Evolutionary conservation across 305 asterid species (phyloP).

Genomic region (Solanum hybrid): DNA sequence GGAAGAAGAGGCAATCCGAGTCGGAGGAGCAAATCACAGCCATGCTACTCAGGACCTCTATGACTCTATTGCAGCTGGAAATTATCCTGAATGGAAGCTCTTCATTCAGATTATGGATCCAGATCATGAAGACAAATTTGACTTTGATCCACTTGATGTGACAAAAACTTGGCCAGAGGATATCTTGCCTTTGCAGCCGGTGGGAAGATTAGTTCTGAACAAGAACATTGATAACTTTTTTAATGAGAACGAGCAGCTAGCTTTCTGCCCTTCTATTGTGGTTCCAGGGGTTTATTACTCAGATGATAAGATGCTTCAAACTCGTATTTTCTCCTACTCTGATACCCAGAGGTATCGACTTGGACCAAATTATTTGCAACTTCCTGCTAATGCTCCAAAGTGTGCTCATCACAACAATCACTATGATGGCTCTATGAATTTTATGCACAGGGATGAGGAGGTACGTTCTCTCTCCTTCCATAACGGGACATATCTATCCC

Average conservation of each 20-base stretch:
- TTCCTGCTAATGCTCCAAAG: conserved; percentile 24
- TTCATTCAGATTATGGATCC: conserved; percentile 21
- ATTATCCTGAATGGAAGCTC: conserved; percentile 25
- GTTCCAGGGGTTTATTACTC: conserved; percentile 22
- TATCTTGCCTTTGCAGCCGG: conserved; percentile 18
- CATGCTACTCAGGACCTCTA: conserved; percentile 22
- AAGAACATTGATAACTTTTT: conserved; percentile 25
- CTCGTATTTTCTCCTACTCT: conserved; percentile 17
- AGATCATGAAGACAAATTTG: conserved; percentile 12
- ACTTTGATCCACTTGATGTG: conserved; percentile 16
- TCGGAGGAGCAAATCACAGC: conserved; percentile 23
- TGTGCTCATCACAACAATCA: conserved; percentile 19
- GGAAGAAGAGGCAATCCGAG: conserved; percentile 15
- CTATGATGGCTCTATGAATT: conserved; percentile 20
- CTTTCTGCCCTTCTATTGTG: conserved; percentile 15
- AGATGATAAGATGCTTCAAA: conserved; percentile 22
- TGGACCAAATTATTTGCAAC: conserved; percentile 21
- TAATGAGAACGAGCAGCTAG: conserved; percentile 17
- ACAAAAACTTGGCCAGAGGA: conserved; percentile 25
- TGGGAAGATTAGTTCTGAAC: conserved; percentile 19
- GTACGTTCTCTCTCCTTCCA: conserved; percentile 1
- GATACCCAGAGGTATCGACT: conserved; percentile 22
- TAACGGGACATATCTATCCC: not conserved
- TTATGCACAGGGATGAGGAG: conserved; percentile 26
- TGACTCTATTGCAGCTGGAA: conserved; percentile 23